Evolutionary conservation across 2,329 filamentous ascomycete genomes (phyloP), one percentile per base, ranked within the genome.

Genomic region (Claviceps sp.): DNA sequence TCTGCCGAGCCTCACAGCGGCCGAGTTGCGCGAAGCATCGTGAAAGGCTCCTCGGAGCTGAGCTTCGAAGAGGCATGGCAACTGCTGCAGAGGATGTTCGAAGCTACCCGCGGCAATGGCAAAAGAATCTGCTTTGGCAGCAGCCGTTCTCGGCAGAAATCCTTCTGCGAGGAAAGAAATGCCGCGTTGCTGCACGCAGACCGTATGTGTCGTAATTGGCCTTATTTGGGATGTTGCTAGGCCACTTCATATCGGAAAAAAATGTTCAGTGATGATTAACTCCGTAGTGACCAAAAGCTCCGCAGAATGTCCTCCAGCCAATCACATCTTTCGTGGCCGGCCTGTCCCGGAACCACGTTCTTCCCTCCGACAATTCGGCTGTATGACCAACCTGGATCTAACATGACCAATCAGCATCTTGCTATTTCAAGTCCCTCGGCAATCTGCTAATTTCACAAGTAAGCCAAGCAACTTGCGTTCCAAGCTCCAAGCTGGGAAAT

Each of bases 381-480:
- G 56, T 58, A 60, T 60, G 61, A 55, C 57, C 38, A 24, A 52
- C 51, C 55, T 58, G 62, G 60, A 57, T 61, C 50, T 50, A 37
- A 37, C 11, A 41, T 55, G 62, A 54, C 74, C 74, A 77, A 77
- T 76, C 65, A 71, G 52, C 59, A 54, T 58, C 55, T 58, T 62
- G 57, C 60, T 64, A 72, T 70, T 75, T 72, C 64, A 57, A 67
- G 64, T 69, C 70, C 72, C 74, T 77, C 74, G 74, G 74, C 71
- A 76, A 75, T 74, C 52, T 54, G 51, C 57, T 24, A 44, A 20
- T 44, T 24, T 14, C 13, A 20, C 22, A 46, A 14, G 20, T 13
- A n/a, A 26, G 22, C 42, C 41, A 22, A 22, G 11, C 43, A 30
- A 42, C 22, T 45, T 37, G 26, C 44, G 18, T 34, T 18, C 55